Conservation (phyloP, 2,329 filamentous ascomycete genomes). For the Curvularia eragrostidis region DNA sequence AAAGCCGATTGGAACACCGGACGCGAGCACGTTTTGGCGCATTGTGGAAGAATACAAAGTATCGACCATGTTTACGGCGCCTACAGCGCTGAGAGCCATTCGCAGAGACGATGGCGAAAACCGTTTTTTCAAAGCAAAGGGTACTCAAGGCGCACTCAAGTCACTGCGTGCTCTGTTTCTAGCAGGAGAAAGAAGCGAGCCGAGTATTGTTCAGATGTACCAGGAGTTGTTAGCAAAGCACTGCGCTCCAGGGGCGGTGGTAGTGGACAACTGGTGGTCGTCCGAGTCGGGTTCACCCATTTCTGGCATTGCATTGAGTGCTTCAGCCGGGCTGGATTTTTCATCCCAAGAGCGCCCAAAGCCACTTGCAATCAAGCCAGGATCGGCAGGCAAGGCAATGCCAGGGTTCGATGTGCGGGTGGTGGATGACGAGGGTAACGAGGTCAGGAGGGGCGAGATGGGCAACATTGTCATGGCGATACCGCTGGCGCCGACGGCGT, state of each 20-base stretch:
- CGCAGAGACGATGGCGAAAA: conserved; percentile 83
- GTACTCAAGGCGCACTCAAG: conserved; percentile 72
- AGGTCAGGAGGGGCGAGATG: conserved; percentile 76
- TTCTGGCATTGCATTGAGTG: conserved; percentile 68
- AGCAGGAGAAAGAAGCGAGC: conserved; percentile 88
- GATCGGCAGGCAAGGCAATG: conserved; percentile 88
- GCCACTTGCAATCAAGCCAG: conserved; percentile 73
- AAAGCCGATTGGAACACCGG: conserved; percentile 89
- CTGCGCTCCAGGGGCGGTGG: conserved; percentile 66
- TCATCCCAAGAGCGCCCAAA: conserved; percentile 50
- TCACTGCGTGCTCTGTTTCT: conserved; percentile 78
- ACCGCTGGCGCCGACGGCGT: conserved; percentile 83
- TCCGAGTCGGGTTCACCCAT: conserved; percentile 74
- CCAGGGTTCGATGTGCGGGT: conserved; percentile 88
- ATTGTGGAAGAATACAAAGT: conserved; percentile 85
- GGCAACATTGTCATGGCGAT: conserved; percentile 88
- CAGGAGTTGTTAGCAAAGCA: conserved; percentile 73
- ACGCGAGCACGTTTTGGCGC: conserved; percentile 88
- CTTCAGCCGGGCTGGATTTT: conserved; percentile 65
- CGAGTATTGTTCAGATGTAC: conserved; percentile 81
- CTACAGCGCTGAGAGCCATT: conserved; percentile 86
- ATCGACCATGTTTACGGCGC: conserved; percentile 80
- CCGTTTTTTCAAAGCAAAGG: conserved; percentile 66
- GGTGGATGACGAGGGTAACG: conserved; percentile 79
- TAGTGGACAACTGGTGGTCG: conserved; percentile 78